These are phyloP conservation scores for Neoboletus subvelutipes DNA, from an alignment of 768 basidiomycete genomes.

Conservation along the genomic window DNA sequence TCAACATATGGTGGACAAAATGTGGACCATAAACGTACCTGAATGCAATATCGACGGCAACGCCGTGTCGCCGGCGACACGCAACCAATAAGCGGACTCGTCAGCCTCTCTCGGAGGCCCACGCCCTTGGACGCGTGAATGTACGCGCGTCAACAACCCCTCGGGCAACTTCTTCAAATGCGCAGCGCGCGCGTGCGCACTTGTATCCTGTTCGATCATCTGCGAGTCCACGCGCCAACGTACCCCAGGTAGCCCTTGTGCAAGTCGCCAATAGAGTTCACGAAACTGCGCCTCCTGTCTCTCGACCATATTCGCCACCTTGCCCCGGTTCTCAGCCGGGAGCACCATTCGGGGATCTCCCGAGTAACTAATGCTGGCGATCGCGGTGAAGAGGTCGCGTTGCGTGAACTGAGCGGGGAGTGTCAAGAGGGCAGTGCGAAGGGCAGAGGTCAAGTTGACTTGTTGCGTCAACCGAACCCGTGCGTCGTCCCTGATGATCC, in stretches of 20 bases:
- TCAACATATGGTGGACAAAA: neutral
- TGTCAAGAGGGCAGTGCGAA: conserved; percentile 85
- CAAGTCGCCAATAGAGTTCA: conserved; percentile 80
- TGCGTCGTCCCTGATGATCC: conserved; percentile 90
- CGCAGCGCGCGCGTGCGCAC: conserved; percentile 62
- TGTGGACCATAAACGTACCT: conserved; percentile 39
- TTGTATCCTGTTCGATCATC: conserved; percentile 72
- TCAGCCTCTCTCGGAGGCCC: conserved; percentile 52
- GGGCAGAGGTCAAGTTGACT: conserved; percentile 88
- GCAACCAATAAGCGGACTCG: conserved; percentile 74
- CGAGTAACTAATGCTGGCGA: conserved; percentile 82
- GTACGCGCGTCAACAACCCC: conserved; percentile 57
- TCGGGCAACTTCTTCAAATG: conserved; percentile 80
- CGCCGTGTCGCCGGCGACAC: conserved; percentile 62
- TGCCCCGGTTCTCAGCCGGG: conserved; percentile 91
- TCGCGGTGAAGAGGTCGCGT: conserved; percentile 76
- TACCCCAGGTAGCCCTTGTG: conserved; percentile 76
- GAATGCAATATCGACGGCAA: conserved; percentile 52
- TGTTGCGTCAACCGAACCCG: conserved; percentile 90
- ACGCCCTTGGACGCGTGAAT: conserved; percentile 33
- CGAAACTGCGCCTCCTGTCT: conserved; percentile 82
- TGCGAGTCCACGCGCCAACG: conserved; percentile 57
- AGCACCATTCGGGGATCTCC: conserved; percentile 95
- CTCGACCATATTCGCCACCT: conserved; percentile 91
- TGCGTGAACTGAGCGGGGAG: conserved; percentile 84